Evolutionary conservation across 108 stramenopile genomes (phyloP).

Genomic region (Thalassiosira profunda): DNA sequence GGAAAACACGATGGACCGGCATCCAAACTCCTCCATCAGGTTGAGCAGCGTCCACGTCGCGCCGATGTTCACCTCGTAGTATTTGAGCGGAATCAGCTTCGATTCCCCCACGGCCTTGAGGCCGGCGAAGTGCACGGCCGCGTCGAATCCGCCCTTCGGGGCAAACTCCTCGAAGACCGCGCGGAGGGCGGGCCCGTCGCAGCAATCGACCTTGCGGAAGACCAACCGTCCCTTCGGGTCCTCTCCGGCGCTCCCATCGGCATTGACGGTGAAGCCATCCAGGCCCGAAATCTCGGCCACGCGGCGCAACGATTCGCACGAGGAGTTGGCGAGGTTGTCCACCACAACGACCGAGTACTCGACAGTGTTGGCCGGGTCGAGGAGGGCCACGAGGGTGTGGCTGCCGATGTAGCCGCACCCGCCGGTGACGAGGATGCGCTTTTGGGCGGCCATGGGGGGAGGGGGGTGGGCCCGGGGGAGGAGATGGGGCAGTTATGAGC

Average conservation of each 20-base stretch:
- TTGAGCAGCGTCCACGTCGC: constrained; percentile 87
- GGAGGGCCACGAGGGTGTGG: constrained; percentile 95
- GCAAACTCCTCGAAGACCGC: constrained; percentile 78
- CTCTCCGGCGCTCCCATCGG: constrained; percentile 16
- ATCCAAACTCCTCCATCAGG: constrained; percentile 92
- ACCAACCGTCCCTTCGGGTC: constrained; percentile 57
- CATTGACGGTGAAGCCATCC: constrained; percentile 15
- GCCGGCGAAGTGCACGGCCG: constrained; percentile 99
- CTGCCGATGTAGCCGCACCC: constrained; percentile 99
- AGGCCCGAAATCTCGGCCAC: constrained; percentile 72
- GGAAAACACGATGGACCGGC: constrained; percentile 93
- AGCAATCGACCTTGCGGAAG: constrained; percentile 83
- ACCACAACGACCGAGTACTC: constrained; percentile 90
- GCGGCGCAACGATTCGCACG: constrained; percentile 66
- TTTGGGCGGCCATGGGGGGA: not conserved
- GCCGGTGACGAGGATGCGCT: constrained; percentile 92
- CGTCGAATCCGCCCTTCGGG: constrained; percentile 54
- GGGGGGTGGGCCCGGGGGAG: no score
- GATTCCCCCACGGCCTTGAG: constrained; percentile 98
- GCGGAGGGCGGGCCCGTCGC: constrained; percentile 63
- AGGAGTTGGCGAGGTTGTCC: constrained; percentile 87
- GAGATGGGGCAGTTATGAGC: no score
- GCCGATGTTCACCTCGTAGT: constrained; percentile 95
- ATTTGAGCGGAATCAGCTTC: constrained; percentile 88
- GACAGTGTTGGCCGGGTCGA: constrained; percentile 49